These are phyloP conservation scores for Hagleromyces aurorensis DNA, from an alignment of 805 yeast species.

Conservation along the genomic window DNA sequence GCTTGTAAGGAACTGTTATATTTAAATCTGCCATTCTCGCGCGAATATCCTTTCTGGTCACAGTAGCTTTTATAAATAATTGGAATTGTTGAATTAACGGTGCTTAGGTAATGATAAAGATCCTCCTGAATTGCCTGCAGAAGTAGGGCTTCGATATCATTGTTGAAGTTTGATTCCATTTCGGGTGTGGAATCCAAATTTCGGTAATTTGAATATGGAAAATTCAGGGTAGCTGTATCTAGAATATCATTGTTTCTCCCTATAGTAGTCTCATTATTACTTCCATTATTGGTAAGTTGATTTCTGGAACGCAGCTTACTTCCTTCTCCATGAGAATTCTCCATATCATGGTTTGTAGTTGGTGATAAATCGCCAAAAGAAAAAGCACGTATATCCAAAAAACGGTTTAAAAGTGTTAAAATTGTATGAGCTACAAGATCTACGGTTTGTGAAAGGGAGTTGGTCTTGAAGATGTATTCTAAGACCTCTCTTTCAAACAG, in stretches of 20 bases:
- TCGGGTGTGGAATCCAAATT: neutral
- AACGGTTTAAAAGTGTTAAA: conserved; percentile 6
- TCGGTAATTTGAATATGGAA: conserved; percentile 1
- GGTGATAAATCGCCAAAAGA: conserved; percentile 1
- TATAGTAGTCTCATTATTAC: no score
- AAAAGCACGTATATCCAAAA: conserved; percentile 5
- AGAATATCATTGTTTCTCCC: no score
- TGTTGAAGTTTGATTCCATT: conserved; percentile 1
- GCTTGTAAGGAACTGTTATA: conserved; percentile 1
- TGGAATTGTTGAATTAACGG: conserved; percentile 15
- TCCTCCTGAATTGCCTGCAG: conserved; percentile 10
- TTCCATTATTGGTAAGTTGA: neutral
- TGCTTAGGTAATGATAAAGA: conserved; percentile 13
- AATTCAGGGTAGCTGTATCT: no score
- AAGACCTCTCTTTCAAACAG: conserved; percentile 15
- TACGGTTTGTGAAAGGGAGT: conserved; percentile 15
- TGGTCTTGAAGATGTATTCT: conserved; percentile 11
- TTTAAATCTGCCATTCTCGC: conserved; percentile 10
- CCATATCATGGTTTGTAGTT: conserved; percentile 2
- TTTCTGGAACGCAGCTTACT: neutral
- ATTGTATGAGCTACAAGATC: conserved; percentile 7
- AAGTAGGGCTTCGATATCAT: conserved; percentile 3
- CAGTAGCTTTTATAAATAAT: conserved; percentile 12
- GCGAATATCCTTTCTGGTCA: conserved; percentile 9
- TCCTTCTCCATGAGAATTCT: neutral